Percentiles rank a stretch among this genome's conserved stretches.
phyloP scores from a whole-genome alignment of 2,329 filamentous ascomycete species.

The Diaporthe amygdali region DNA sequence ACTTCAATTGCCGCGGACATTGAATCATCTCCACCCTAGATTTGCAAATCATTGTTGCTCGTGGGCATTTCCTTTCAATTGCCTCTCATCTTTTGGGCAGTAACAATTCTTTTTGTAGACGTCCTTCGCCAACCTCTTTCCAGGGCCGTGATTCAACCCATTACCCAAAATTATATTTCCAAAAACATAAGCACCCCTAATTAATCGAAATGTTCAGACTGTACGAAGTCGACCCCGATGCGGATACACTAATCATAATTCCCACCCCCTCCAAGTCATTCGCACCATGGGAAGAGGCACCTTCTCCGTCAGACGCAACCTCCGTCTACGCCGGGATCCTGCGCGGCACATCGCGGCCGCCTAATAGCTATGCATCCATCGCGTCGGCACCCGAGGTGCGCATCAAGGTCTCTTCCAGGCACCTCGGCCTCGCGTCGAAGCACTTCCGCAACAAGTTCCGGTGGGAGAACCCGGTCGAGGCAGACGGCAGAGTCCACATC shows the following conservation, averaged over 20 bases:
- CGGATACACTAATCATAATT: conserved; percentile 39
- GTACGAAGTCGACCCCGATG: conserved; percentile 41
- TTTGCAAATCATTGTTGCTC: neutral
- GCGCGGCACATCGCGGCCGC: conserved; percentile 20
- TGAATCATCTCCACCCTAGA: neutral
- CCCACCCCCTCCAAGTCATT: conserved; percentile 28
- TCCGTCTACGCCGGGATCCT: conserved; percentile 21
- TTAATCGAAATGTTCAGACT: conserved; percentile 34
- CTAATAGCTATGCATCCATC: conserved; percentile 15
- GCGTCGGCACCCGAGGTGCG: conserved; percentile 31
- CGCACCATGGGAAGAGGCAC: conserved; percentile 30
- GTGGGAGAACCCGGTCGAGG: conserved; percentile 24
- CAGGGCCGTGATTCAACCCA: neutral
- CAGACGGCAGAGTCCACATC: conserved; percentile 39
- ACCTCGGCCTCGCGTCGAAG: conserved; percentile 40
- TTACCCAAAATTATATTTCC: neutral
- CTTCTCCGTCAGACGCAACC: neutral
- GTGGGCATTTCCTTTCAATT: neutral
- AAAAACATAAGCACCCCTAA: neutral
- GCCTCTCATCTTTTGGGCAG: neutral
- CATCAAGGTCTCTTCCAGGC: conserved; percentile 42
- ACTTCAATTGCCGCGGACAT: neutral
- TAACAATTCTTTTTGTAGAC: neutral
- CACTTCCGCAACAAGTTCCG: conserved; percentile 28
- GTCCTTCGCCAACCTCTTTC: neutral